A percentile compares a stretch with the other conserved stretches of the same genome.
These are phyloP conservation scores for Phanerochaete carnosa DNA, from an alignment of 768 basidiomycete genomes.

Conservation along the genomic window DNA sequence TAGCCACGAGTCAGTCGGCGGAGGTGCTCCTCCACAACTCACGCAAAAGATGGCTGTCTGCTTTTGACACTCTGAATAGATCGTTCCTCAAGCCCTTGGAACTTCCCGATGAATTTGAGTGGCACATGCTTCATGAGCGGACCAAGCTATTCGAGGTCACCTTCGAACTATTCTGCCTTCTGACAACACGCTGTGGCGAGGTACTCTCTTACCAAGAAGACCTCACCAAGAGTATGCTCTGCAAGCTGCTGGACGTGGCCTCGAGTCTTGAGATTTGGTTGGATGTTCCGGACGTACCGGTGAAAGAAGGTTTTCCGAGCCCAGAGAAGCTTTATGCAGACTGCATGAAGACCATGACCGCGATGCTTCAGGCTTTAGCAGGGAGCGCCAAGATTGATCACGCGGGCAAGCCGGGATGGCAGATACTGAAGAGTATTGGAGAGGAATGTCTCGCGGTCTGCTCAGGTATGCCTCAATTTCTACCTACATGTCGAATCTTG, in stretches of 20 bases:
- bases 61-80: neutral
- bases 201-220: neutral
- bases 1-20: slow-evolving; percentile 7
- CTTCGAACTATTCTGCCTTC: neutral
- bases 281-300: neutral
- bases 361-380: neutral
- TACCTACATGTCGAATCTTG: neutral
- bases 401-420: neutral
- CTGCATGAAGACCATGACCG: neutral
- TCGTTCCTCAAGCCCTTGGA: neutral
- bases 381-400: neutral
- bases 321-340: neutral
- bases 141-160: neutral
- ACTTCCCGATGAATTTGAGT: neutral
- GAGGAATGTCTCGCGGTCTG: neutral
- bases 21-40: slow-evolving; percentile 5
- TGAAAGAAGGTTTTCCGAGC: neutral
- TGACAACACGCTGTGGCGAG: neutral
- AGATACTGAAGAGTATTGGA: neutral
- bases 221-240: neutral
- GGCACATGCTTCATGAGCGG: neutral
- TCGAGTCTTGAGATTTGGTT: neutral
- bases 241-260: neutral
- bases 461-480: neutral
- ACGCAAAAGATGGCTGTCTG: neutral